Evolutionary conservation across 768 basidiomycete species (phyloP).

Genomic region (Botryobasidium botryosum): DNA sequence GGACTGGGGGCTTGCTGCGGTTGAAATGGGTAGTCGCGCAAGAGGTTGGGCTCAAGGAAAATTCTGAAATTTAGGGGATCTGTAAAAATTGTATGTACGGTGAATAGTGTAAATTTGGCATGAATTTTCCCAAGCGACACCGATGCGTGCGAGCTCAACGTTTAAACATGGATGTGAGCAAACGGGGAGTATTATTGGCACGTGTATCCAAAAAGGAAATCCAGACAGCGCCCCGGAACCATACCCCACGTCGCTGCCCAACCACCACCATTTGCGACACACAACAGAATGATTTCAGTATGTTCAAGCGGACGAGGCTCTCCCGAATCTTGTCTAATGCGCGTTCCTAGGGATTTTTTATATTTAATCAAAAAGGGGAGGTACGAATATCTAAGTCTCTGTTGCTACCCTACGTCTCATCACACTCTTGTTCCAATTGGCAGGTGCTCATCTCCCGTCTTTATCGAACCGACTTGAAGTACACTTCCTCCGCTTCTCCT

Average conservation of each 20-base stretch:
- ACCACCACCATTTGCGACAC: no score
- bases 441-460: constrained; percentile 92
- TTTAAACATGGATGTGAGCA: no score
- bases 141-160: no score
- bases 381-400: constrained; percentile 26
- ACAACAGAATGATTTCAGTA: not conserved
- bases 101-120: no score
- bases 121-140: no score
- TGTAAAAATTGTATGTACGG: no score
- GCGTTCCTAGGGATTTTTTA: constrained; percentile 77
- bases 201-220: no score
- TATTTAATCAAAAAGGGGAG: constrained; percentile 99
- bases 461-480: constrained; percentile 97
- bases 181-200: no score
- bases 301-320: not conserved
- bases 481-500: constrained; percentile 17
- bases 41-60: constrained; percentile 54
- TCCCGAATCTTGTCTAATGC: not conserved
- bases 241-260: no score
- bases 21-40: constrained; percentile 69
- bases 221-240: no score
- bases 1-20: constrained; percentile 94
- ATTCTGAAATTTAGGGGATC: no score
- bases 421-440: constrained; percentile 1
- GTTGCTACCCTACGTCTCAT: not conserved